Base-by-base conservation (phyloP, 768 basidiomycete species). In the Tephrocybe sp. region DNA sequence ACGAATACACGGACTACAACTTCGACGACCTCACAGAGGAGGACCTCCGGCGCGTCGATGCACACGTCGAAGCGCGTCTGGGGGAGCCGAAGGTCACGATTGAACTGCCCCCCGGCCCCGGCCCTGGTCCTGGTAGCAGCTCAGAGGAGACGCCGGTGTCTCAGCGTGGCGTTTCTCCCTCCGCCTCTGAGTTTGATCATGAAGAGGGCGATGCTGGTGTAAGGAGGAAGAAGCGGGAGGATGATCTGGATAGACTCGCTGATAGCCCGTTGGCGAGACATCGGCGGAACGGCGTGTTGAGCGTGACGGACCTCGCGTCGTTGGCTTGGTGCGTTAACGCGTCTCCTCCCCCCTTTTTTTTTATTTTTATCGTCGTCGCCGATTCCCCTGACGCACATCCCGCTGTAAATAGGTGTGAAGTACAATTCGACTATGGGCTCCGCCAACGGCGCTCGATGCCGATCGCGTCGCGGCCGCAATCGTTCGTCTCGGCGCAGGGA, bases 381-480 rank as follows among this genome's bases (percentile, higher is more conserved):
- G n/a, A n/a, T n/a, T n/a, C n/a, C n/a, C n/a, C n/a, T n/a, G n/a
- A n/a, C n/a, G n/a, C n/a, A n/a, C n/a, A n/a, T n/a, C n/a, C n/a
- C n/a, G n/a, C n/a, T n/a, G n/a, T n/a, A n/a, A n/a, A n/a, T 45
- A 90, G 89, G 89, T 91, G 89, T 60, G 89, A 90, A 61, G 77
- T 89, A 5, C 87, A 90, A 62, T 83, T 80, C 62, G 87, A 91
- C 57, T 91, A 91, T 60, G 80, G 86, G 2, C 70, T 90, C 34
- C 79, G 80, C 25, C 84, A 86, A 53, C 71, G 69, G 51, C 74
- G 86, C 18, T 68, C 73, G 38, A 73, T 65, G 38, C 80, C 76
- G 15, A 55, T 86, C 0, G 67, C 69, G 17, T 51, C 66, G 9
- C 77, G 88, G 17, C 88, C 87, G 0, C 51, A 66, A 10, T 69